A percentile compares a stretch with the other conserved stretches of the same genome.
Evolutionary conservation across 2,329 filamentous ascomycete genomes (phyloP).

Genomic region (Xylaria sp.): DNA sequence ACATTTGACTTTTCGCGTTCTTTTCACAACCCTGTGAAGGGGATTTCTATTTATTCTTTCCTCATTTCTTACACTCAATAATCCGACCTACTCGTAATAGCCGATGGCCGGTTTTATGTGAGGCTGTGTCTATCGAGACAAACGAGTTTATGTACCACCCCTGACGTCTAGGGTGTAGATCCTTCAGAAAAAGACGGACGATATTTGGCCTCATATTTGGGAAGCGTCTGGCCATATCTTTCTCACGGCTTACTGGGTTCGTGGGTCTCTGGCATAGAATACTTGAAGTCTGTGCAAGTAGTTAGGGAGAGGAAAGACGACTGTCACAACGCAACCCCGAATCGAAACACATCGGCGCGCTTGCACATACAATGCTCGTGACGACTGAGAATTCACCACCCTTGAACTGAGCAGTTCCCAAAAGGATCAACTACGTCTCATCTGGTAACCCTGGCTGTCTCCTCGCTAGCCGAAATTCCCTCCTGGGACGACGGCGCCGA

Average conservation of each 20-base stretch:
- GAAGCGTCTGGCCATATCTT: slow-evolving; percentile 29
- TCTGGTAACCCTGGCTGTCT: slow-evolving; percentile 16
- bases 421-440: slow-evolving; percentile 29
- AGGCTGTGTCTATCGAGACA: slow-evolving; percentile 24
- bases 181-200: slow-evolving; percentile 32
- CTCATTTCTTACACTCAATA: slow-evolving; percentile 16
- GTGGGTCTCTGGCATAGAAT: neutral
- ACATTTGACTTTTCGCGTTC: slow-evolving; percentile 24
- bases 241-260: slow-evolving; percentile 7
- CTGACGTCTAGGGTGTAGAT: slow-evolving; percentile 35
- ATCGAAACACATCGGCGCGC: slow-evolving; percentile 5
- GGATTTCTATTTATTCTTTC: slow-evolving; percentile 23
- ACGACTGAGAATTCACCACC: slow-evolving; percentile 12
- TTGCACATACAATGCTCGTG: slow-evolving; percentile 18
- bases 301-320: slow-evolving; percentile 4
- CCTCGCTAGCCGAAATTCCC: slow-evolving; percentile 28
- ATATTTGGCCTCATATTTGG: slow-evolving; percentile 32
- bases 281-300: neutral
- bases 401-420: slow-evolving; percentile 24
- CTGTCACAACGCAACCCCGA: slow-evolving; percentile 2
- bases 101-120: slow-evolving; percentile 19
- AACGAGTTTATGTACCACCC: slow-evolving; percentile 27
- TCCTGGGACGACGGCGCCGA: slow-evolving; percentile 2
- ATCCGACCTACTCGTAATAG: neutral
- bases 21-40: slow-evolving; percentile 11